Evolutionary conservation across 1,284 basidiomycete species (phyloP).

Genomic region (Ceratobasidium sp.): DNA sequence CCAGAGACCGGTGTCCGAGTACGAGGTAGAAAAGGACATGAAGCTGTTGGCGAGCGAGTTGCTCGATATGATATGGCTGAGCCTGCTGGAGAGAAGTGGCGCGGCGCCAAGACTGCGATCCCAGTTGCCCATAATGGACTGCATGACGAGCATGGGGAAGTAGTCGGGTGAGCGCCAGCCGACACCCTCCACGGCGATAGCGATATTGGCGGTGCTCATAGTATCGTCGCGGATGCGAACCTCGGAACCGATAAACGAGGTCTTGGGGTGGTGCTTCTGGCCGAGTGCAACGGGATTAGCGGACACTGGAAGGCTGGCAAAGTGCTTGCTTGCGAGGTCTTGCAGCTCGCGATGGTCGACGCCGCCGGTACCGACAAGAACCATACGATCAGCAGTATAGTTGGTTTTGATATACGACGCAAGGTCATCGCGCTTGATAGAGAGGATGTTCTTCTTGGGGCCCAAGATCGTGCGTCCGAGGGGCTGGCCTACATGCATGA

Average conservation of each 20-base stretch:
- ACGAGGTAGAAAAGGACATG: conserved; percentile 99
- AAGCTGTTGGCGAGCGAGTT: conserved; percentile 99
- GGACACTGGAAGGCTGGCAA: conserved; percentile 89
- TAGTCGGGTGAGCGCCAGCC: conserved; percentile 98
- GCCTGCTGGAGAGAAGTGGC: conserved; percentile 87
- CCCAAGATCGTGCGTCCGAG: conserved; percentile 98
- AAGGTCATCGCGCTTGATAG: conserved; percentile 93
- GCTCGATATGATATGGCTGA: conserved; percentile 90
- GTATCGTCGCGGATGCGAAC: conserved; percentile 96
- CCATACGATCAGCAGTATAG: conserved; percentile 99
- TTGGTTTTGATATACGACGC: conserved; percentile 94
- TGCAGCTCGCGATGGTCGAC: conserved; percentile 94
- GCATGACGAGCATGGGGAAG: conserved; percentile 99
- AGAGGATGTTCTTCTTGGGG: conserved; percentile 95
- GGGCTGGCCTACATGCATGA: conserved; percentile 73
- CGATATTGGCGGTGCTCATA: conserved; percentile 88
- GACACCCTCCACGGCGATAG: conserved; percentile 97
- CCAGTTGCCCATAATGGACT: conserved; percentile 99
- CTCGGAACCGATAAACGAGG: conserved; percentile 92
- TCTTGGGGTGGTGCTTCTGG: conserved; percentile 74
- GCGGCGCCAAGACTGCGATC: conserved; percentile 95
- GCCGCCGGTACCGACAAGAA: conserved; percentile 96
- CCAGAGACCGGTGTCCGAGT: conserved; percentile 99
- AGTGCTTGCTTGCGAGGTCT: conserved; percentile 94
- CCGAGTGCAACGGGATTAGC: conserved; percentile 90